Base-by-base conservation (phyloP, 495 filamentous ascomycete genomes). In the Xanthoparmelia taractica region DNA sequence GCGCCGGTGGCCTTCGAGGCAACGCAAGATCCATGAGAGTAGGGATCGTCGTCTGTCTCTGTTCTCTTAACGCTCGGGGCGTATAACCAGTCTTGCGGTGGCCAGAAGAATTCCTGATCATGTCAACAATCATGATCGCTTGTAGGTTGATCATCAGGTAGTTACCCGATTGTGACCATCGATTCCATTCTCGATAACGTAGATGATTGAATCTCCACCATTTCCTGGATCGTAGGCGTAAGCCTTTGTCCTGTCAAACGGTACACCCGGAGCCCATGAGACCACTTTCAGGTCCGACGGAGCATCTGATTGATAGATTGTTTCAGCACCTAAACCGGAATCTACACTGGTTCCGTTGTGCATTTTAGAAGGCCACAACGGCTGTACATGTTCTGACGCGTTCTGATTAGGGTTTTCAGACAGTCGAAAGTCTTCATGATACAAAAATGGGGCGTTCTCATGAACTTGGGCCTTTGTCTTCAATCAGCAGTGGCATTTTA, bases 181-280 rank as follows among this genome's bases (percentile, higher is more conserved):
- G 13, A 66, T 48, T 13, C 64, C 64, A 11, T 66, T 37, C 8
- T 66, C 64, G 25, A 66, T 40, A 2, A 58, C 15, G n/a, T 66
- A 65, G 2, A 66, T 27, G 27, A 52, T 29, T 6, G 59, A 33
- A 2, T 45, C 29, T 58, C 25, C 52, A 11, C 64, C 59, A 12
- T n/a, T 43, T 23, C 13, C 20, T 18, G 33, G 29, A 27, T 57
- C 54, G 8, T 57, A 66, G 5, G 58, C 40, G 27, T 62, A 66
- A 41, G 43, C 27, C 13, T 57, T 57, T 8, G 36, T 27, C 8
- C 23, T 25, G 4, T 31, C 25, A 8, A 58, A 40, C 4, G 29
- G 13, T 15, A 29, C 43, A 45, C 15, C 7, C 7, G 47, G 18
- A 6, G 52, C 13, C 64, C 64, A 66, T 13, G 64, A 66, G 7